Evolutionary conservation across 768 basidiomycete species (phyloP), one percentile per base, ranked within the genome.

Genomic region (Kwoniella sp.): DNA sequence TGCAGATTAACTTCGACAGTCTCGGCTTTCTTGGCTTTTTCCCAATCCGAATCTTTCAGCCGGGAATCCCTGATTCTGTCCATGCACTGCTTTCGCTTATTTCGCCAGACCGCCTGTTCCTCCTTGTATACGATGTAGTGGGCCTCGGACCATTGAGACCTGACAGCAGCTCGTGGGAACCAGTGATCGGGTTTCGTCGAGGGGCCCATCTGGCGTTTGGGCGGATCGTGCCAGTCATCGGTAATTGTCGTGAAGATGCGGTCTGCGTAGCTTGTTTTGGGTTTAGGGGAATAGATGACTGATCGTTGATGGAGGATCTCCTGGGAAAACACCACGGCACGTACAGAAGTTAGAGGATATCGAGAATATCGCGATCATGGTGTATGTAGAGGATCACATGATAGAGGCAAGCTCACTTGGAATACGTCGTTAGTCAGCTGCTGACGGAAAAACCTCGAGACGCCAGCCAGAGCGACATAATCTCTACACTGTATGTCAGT

Each of bases 381-480:
- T 4, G 26, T 48, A 8, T 28, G 0, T 48, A 20, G 26, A 23
- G 20, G 52, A 22, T 9, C 5, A 0, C 4, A 55, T n/a, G n/a
- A n/a, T n/a, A n/a, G n/a, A n/a, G n/a, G n/a, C n/a, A n/a, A n/a
- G n/a, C 72, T 53, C 55, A 73, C 72, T 4, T 61, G 48, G 65
- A 73, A 73, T 25, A 71, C 61, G 0, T 22, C 37, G 28, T 73
- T 55, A 20, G 54, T 58, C 22, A 73, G 47, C 22, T 58, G 67
- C 22, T 66, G 29, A 20, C 72, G 51, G 50, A 73, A 73, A 38
- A 63, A 58, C 25, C 52, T 63, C 13, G 50, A 69, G 0, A 55
- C 58, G 4, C 72, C 72, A 20, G 72, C 69, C 22, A 73, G 58
- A 22, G 72, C 61, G n/a, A 73, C 28, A 55, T 66, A 71, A 26